Base-by-base conservation (phyloP, 2,329 filamentous ascomycete species). In the Beauveria australis region DNA sequence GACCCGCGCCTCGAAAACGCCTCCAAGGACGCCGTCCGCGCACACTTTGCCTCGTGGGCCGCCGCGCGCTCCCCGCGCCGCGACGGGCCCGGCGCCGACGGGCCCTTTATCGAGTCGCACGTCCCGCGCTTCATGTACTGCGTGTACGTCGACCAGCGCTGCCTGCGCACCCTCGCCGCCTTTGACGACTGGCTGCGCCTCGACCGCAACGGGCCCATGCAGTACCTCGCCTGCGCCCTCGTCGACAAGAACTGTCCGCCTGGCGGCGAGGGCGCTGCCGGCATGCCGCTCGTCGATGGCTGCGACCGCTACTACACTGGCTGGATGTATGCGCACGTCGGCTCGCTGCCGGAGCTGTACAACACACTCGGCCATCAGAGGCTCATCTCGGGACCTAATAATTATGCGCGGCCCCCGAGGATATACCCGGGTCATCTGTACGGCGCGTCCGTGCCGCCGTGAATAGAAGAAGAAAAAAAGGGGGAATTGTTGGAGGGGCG, bases 121-220 rank as follows among this genome's bases (percentile, higher is more conserved):
- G 52, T 55, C 22, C 59, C 59, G 52, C 59, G 59, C 44, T 61
- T 61, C 59, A 56, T 56, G 53, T 56, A 61, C 53, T 61, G 59
- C 53, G 52, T 61, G 8, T 53, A 52, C 53, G 19, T 61, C 10
- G 59, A 61, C 53, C 24, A 33, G 37, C 44, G 46, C 46, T 61
- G 59, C 40, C 53, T 57, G 44, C 44, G 46, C 46, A 61, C 59
- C 12, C 59, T 61, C 22, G 37, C 37, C 26, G 52, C 59, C 5
- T 61, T 61, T 40, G 59, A 61, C 48, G 53, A 61, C 46, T 61
- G 59, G 59, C 46, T 61, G 44, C 59, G 59, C 18, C 24, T 61
- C 26, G 53, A 57, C 53, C 44, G 59, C 44, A 56, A 61, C 53
- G 59, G 59, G 46, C 59, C 59, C 33, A 61, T 61, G 46, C 59